These are phyloP conservation scores for Pyrenophora tritici-repentis DNA, from an alignment of 2,329 filamentous ascomycete species.

Conservation along the genomic window DNA sequence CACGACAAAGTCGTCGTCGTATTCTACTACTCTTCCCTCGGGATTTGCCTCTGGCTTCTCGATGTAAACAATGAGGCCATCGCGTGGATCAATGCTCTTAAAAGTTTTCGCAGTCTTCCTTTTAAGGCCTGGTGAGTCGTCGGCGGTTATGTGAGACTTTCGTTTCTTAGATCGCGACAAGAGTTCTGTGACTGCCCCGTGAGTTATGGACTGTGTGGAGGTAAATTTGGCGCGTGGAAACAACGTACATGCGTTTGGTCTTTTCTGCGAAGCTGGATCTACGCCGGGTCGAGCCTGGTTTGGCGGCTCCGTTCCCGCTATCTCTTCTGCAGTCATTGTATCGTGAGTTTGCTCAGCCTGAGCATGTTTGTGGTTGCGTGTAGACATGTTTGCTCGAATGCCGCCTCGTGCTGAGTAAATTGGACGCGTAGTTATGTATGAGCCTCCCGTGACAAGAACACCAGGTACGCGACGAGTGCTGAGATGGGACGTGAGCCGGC, in stretches of 20 bases:
- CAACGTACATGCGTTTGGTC: constrained; percentile 47
- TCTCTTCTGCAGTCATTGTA: constrained; percentile 29
- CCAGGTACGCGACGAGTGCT: too few relatives aligned
- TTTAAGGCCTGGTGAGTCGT: constrained; percentile 10
- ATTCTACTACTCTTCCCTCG: constrained; percentile 64
- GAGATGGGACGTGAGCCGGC: neutral
- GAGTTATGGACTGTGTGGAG: constrained; percentile 19
- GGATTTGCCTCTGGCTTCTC: constrained; percentile 65
- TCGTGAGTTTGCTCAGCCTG: constrained; percentile 17
- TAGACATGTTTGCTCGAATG: neutral
- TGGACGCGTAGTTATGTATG: neutral
- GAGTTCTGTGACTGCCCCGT: constrained; percentile 52
- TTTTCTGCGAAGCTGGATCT: constrained; percentile 23
- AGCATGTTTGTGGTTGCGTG: neutral
- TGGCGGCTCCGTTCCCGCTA: constrained; percentile 17
- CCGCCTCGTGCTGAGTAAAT: neutral
- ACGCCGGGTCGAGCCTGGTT: constrained; percentile 3
- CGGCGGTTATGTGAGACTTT: constrained; percentile 28
- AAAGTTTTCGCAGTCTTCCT: constrained; percentile 18
- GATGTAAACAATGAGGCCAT: constrained; percentile 71
- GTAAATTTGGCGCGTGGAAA: neutral
- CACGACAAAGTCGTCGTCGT: constrained; percentile 71
- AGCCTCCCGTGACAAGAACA: too few relatives aligned
- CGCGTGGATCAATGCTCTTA: constrained; percentile 51
- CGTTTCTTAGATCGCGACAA: constrained; percentile 50